Conservation (phyloP, 805 yeast species). For the Zygosaccharomyces gambellarensis region DNA sequence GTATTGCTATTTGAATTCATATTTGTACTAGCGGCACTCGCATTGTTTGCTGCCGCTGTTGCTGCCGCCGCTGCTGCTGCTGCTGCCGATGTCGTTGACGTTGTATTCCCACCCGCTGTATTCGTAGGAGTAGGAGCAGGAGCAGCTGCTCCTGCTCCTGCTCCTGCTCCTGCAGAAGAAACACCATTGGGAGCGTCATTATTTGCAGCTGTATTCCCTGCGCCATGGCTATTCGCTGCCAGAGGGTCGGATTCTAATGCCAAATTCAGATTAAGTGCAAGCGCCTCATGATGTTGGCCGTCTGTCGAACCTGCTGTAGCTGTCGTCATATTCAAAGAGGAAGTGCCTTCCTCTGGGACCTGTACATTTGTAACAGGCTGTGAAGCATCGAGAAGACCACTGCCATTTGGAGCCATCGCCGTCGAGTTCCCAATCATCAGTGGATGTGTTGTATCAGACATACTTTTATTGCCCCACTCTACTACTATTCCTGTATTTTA, state of each 20-base stretch:
- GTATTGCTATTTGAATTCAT: slow-evolving; percentile 8
- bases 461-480: background rate
- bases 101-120: no score
- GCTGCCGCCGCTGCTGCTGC: slow-evolving; percentile 7
- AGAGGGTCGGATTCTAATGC: slow-evolving; percentile 10
- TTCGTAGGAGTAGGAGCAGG: no score
- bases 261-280: slow-evolving; percentile 10
- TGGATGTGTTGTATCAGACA: slow-evolving; percentile 11
- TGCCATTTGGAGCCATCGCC: background rate
- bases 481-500: background rate
- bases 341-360: background rate
- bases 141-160: background rate
- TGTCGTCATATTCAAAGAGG: slow-evolving; percentile 1
- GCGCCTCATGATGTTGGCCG: slow-evolving; percentile 5
- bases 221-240: background rate
- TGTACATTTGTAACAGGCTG: slow-evolving; percentile 3
- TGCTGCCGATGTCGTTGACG: background rate
- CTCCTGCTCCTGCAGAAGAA: background rate
- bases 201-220: background rate
- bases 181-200: background rate
- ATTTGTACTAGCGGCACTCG: slow-evolving; percentile 2
- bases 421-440: slow-evolving; percentile 5
- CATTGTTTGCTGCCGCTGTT: slow-evolving; percentile 3
- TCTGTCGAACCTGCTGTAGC: background rate
- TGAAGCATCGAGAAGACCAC: slow-evolving; percentile 1